These are phyloP conservation scores for Colletotrichum abscissum DNA, from an alignment of 2,329 filamentous ascomycete genomes.

Conservation along the genomic window DNA sequence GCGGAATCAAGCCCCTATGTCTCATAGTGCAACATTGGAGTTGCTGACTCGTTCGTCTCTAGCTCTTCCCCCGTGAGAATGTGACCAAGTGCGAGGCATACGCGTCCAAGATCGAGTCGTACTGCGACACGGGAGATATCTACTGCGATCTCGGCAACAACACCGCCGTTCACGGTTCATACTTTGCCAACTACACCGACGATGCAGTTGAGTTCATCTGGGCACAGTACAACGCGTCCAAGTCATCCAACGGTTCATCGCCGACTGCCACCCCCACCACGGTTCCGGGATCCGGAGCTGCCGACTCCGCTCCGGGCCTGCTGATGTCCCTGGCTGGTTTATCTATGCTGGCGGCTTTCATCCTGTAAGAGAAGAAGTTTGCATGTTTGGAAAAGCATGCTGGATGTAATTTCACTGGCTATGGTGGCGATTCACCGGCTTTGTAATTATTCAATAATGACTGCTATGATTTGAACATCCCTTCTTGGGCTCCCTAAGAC, in stretches of 20 bases:
- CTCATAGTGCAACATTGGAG: neutral
- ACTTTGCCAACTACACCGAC: constrained; percentile 48
- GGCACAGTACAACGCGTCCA: constrained; percentile 43
- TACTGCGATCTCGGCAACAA: constrained; percentile 51
- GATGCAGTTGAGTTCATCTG: constrained; percentile 50
- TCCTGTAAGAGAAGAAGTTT: neutral
- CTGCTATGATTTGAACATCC: too few relatives aligned
- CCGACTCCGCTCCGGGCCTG: neutral
- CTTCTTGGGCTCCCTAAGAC: too few relatives aligned
- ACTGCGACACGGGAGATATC: constrained; percentile 54
- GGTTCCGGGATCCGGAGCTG: neutral
- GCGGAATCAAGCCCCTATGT: neutral
- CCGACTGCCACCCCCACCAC: constrained; percentile 10
- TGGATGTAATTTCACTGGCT: too few relatives aligned
- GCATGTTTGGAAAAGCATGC: neutral
- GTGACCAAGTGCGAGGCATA: constrained; percentile 49
- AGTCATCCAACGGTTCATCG: constrained; percentile 5
- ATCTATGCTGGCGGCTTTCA: constrained; percentile 1
- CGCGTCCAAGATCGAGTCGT: constrained; percentile 49
- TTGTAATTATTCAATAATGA: too few relatives aligned
- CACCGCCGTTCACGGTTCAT: constrained; percentile 46
- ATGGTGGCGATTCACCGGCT: too few relatives aligned
- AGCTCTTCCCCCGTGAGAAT: constrained; percentile 52
- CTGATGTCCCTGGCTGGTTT: constrained; percentile 11
- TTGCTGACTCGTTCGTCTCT: neutral